Evolutionary conservation across 2,329 filamentous ascomycete species (phyloP).

Genomic region (Fonsecaea monophora): DNA sequence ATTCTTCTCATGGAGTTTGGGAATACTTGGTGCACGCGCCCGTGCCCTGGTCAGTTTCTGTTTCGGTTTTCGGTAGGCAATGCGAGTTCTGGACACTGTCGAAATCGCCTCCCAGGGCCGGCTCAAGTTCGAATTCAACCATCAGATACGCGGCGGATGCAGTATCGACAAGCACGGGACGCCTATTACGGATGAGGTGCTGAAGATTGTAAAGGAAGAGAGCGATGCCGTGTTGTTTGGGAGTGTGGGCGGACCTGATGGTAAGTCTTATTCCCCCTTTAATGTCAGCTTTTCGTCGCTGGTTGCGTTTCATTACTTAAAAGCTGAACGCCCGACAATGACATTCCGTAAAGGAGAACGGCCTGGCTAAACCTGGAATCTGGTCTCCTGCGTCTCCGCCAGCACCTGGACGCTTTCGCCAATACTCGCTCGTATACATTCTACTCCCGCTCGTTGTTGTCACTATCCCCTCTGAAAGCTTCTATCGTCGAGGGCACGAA

Average conservation of each 20-base stretch:
- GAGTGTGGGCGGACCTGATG: conserved; percentile 70
- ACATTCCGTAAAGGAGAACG: conserved; percentile 59
- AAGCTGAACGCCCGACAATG: conserved; percentile 40
- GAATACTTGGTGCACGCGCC: conserved; percentile 26
- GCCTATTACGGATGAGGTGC: conserved; percentile 68
- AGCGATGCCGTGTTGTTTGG: conserved; percentile 72
- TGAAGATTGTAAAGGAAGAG: conserved; percentile 64
- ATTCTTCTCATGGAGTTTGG: conserved; percentile 25
- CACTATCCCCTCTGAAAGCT: conserved; percentile 54
- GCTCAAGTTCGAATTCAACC: conserved; percentile 66
- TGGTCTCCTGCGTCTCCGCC: conserved; percentile 37
- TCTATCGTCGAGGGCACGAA: conserved; percentile 70
- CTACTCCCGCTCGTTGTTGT: conserved; percentile 49
- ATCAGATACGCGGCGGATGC: conserved; percentile 71
- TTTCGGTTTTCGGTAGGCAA: conserved; percentile 37
- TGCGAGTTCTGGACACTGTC: conserved; percentile 62
- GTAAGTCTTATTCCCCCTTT: conserved; percentile 62
- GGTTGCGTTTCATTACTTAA: background rate
- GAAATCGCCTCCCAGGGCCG: conserved; percentile 57
- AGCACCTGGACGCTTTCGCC: conserved; percentile 52
- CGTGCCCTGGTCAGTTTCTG: conserved; percentile 26
- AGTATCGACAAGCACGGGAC: conserved; percentile 70
- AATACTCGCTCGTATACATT: conserved; percentile 60
- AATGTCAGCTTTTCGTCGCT: conserved; percentile 44
- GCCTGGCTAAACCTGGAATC: conserved; percentile 39